Evolutionary conservation across 164 flowering plant genomes (phyloP), one percentile per base, ranked within the genome.

Genomic region (Sedum album): DNA sequence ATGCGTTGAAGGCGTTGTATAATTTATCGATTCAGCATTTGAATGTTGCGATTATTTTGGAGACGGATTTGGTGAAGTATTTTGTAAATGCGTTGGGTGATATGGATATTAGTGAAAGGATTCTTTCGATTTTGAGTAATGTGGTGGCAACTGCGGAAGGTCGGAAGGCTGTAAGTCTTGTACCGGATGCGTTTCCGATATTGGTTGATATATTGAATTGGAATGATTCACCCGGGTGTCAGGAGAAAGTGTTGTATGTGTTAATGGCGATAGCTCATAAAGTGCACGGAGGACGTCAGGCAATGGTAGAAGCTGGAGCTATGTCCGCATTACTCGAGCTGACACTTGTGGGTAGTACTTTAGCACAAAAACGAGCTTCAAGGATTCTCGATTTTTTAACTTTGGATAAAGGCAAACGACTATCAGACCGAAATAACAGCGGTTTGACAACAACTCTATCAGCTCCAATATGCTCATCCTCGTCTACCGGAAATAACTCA

Each of bases 251-350:
- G 0, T 73, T 88, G 0, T 91, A 94, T 71, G 79, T 90, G 55
- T 67, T 94, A 30, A 91, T 94, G 99, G 88, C 91, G 66, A 85
- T 94, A 91, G 99, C 96, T 11, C 93, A 94, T 75, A 94, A 88
- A 69, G 78, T 85, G 0, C 88, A 82, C 55, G 84, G 83, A 20
- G 95, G 88, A 74, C 73, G 96, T 44, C 91, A 82, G 42, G 81
- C 93, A 23, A 91, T 94, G 93, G 73, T 85, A 55, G 96, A 90
- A 74, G 89, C 89, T 0, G 97, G 99, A 2, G 72, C 86, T 13
- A 79, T 61, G 1, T 88, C 96, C 0, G 67, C 92, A 1, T 76
- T 90, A 79, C 94, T 94, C 0, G 99, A 94, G 66, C 71, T 94
- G 44, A 88, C 97, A 0, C 94, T 94, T n/a, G 55, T 94, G n/a